These are phyloP conservation scores for Nematodospora valgi DNA, from an alignment of 805 yeast genomes.

Conservation along the genomic window DNA sequence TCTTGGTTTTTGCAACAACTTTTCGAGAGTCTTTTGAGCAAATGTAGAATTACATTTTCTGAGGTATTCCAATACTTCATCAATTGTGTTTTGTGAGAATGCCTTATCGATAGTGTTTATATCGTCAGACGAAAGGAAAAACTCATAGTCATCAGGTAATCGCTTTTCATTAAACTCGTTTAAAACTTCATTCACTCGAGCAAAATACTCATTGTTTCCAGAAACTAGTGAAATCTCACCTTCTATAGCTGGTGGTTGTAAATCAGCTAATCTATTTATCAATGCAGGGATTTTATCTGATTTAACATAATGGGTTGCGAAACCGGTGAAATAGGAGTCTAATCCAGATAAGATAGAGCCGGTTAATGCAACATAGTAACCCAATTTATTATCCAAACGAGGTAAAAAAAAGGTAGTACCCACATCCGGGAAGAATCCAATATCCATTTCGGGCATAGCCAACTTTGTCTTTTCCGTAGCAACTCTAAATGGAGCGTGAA, in stretches of 20 bases:
- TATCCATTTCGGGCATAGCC: constrained; percentile 98
- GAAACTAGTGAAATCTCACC: constrained; percentile 11
- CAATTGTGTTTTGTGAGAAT: constrained; percentile 53
- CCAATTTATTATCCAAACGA: constrained; percentile 75
- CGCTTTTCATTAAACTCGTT: constrained; percentile 70
- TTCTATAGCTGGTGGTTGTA: constrained; percentile 38
- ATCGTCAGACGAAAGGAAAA: constrained; percentile 53
- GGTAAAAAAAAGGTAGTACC: constrained; percentile 91
- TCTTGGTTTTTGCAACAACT: constrained; percentile 65
- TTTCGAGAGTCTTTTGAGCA: constrained; percentile 55
- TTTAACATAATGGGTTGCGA: constrained; percentile 87
- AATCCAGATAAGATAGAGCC: constrained; percentile 74
- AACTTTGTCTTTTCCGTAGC: constrained; percentile 89
- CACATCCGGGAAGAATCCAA: constrained; percentile 95
- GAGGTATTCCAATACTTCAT: constrained; percentile 54
- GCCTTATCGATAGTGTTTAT: constrained; percentile 64
- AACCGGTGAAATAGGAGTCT: constrained; percentile 80
- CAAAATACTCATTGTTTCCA: constrained; percentile 39
- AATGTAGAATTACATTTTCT: constrained; percentile 57
- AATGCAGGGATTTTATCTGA: constrained; percentile 60
- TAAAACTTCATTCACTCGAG: constrained; percentile 65
- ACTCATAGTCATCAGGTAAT: constrained; percentile 60
- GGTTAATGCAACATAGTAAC: constrained; percentile 82
- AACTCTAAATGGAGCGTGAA: constrained; percentile 87
- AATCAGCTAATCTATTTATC: constrained; percentile 59